Percentiles rank a stretch among this genome's conserved stretches.
Evolutionary conservation across 1,284 basidiomycete genomes (phyloP).

Genomic region (Cutaneotrichosporon arboriforme): DNA sequence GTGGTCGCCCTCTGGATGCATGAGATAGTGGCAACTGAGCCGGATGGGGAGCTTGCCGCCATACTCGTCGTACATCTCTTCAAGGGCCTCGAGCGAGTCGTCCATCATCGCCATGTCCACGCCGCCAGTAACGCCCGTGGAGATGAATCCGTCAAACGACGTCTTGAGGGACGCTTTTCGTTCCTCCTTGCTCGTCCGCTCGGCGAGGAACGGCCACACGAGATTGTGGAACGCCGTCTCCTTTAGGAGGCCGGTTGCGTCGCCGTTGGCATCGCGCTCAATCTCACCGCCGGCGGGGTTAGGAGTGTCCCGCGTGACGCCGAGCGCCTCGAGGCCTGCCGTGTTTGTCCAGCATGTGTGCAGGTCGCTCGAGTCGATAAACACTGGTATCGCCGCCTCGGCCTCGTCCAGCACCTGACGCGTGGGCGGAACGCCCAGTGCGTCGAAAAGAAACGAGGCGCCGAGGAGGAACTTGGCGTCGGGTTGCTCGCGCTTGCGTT

Average conservation of each 20-base stretch:
- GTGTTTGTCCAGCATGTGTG: slow-evolving; percentile 31
- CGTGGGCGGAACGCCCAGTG: slow-evolving; percentile 17
- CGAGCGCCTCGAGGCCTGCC: slow-evolving; percentile 24
- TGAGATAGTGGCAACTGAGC: slow-evolving; percentile 23
- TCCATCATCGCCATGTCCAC: slow-evolving; percentile 31
- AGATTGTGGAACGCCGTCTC: slow-evolving; percentile 25
- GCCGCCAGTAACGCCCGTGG: slow-evolving; percentile 26
- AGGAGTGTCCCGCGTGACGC: slow-evolving; percentile 17
- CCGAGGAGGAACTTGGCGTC: slow-evolving; percentile 17
- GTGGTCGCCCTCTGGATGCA: slow-evolving; percentile 19
- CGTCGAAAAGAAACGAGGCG: slow-evolving; percentile 22
- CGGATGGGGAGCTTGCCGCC: slow-evolving; percentile 21
- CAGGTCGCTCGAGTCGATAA: slow-evolving; percentile 32
- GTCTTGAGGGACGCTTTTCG: slow-evolving; percentile 14
- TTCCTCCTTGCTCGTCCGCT: slow-evolving; percentile 14
- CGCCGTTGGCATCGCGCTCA: slow-evolving; percentile 23
- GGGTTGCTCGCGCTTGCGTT: slow-evolving; percentile 7
- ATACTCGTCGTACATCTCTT: slow-evolving; percentile 20
- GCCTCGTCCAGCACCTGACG: slow-evolving; percentile 22
- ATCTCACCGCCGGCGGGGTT: slow-evolving; percentile 27
- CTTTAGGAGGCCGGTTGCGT: slow-evolving; percentile 23
- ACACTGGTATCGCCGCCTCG: slow-evolving; percentile 25
- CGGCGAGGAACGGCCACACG: slow-evolving; percentile 30
- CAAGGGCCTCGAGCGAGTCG: slow-evolving; percentile 23
- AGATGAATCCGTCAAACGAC: slow-evolving; percentile 21